These are phyloP conservation scores for Rehmannia glutinosa DNA, from an alignment of 257 asterid species.

Conservation along the genomic window DNA sequence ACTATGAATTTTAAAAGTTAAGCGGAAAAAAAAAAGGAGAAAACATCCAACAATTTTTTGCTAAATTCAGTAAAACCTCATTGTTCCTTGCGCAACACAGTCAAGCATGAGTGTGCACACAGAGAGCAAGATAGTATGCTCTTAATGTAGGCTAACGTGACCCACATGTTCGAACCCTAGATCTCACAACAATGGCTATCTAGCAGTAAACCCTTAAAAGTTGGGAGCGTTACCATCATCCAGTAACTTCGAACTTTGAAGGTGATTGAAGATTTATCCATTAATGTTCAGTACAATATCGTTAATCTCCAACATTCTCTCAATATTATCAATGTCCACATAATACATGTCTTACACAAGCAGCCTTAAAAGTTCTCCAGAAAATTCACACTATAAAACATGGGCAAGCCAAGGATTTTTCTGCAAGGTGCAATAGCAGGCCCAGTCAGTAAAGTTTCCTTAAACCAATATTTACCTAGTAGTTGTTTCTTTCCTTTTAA, in stretches of 20 bases:
- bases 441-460: not conserved
- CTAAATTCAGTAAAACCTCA: not conserved
- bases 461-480: not conserved
- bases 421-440: constrained; percentile 3
- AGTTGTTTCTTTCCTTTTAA: not conserved
- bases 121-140: not conserved
- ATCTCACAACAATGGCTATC: constrained; percentile 5
- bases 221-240: not conserved
- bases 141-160: not conserved
- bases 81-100: not conserved
- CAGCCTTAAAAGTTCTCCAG: not conserved
- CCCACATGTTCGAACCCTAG: not conserved
- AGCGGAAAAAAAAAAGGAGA: no score
- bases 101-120: not conserved
- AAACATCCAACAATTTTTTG: not conserved
- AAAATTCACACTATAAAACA: not conserved
- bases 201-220: not conserved
- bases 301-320: not conserved
- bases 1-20: not conserved
- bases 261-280: not conserved
- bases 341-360: not conserved
- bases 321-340: not conserved
- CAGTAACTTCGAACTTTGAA: not conserved
- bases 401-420: constrained; percentile 8
- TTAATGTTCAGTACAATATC: not conserved